Percentiles rank a stretch among this genome's conserved stretches.
Conservation (phyloP, 169 alveolate species). For the Cryptosporidium sp. region DNA sequence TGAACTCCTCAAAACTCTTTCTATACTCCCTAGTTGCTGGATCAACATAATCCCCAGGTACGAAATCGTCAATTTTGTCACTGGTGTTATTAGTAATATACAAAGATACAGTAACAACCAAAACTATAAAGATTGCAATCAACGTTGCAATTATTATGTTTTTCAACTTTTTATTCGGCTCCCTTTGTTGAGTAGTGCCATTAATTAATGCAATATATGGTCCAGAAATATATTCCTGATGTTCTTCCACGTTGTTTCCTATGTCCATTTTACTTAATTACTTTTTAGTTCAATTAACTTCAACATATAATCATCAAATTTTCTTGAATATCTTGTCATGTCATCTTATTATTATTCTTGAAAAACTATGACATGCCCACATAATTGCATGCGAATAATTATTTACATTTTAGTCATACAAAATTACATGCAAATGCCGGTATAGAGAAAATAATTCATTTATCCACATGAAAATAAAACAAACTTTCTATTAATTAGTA, state of each 20-base stretch:
- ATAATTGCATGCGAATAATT: constrained; percentile 26
- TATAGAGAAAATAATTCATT: background rate
- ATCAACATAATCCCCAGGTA: constrained; percentile 13
- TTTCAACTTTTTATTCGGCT: constrained; percentile 51
- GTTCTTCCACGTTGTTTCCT: constrained; percentile 52
- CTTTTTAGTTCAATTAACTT: background rate
- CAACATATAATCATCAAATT: background rate
- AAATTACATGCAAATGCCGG: constrained; percentile 37
- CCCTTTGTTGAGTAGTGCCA: constrained; percentile 65
- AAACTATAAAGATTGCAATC: constrained; percentile 24
- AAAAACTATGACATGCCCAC: constrained; percentile 1
- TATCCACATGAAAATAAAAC: background rate
- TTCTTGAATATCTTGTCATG: background rate
- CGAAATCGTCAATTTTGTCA: constrained; percentile 25
- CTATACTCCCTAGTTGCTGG: constrained; percentile 10
- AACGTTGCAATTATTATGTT: constrained; percentile 28
- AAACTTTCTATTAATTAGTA: background rate
- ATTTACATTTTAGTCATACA: background rate
- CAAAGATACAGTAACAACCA: constrained; percentile 16
- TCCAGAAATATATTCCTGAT: constrained; percentile 64
- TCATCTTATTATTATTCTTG: background rate
- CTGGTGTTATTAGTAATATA: constrained; percentile 22
- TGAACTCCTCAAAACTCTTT: constrained; percentile 62
- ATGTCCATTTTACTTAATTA: constrained; percentile 19
- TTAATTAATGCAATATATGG: constrained; percentile 59